A percentile compares a stretch with the other conserved stretches of the same genome.
phyloP scores from a whole-genome alignment of 352 stramenopile genomes.

The Phytophthora vignae region DNA sequence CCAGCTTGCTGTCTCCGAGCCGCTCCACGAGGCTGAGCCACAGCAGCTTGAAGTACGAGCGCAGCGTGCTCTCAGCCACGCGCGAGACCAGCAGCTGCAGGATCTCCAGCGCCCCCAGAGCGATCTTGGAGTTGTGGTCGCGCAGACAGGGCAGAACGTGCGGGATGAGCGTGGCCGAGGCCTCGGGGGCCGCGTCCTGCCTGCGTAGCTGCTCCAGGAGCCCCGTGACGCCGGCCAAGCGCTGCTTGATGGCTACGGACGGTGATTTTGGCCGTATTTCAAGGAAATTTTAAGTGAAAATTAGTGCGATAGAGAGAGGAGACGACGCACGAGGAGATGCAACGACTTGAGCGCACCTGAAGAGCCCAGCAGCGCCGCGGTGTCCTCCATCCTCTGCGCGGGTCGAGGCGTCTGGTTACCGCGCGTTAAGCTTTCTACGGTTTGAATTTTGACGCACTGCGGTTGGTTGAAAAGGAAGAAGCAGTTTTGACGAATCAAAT shows the following conservation, averaged over 20 bases:
- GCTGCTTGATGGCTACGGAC: slow-evolving; percentile 81
- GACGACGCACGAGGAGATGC: neutral
- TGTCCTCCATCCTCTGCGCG: slow-evolving; percentile 51
- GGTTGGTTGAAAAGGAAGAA: neutral
- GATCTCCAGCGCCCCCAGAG: slow-evolving; percentile 68
- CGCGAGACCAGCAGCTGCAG: slow-evolving; percentile 60
- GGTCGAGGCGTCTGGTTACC: neutral
- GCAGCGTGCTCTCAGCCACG: slow-evolving; percentile 55
- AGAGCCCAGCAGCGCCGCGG: slow-evolving; percentile 65
- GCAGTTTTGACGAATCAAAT: neutral
- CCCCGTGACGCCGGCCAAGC: slow-evolving; percentile 67
- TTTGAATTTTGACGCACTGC: slow-evolving; percentile 24
- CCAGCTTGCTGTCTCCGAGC: slow-evolving; percentile 82
- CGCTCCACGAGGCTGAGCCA: slow-evolving; percentile 77
- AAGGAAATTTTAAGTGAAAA: neutral
- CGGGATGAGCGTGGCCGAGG: slow-evolving; percentile 55
- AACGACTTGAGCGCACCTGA: slow-evolving; percentile 38
- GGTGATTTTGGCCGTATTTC: neutral
- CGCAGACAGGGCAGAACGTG: slow-evolving; percentile 75
- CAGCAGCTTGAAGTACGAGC: slow-evolving; percentile 65
- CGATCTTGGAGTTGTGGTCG: slow-evolving; percentile 89
- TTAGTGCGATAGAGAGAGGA: neutral
- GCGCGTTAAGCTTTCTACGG: slow-evolving; percentile 18
- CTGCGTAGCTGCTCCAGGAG: slow-evolving; percentile 57
- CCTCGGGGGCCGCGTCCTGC: slow-evolving; percentile 38